These are phyloP conservation scores for Pistacia atlantica DNA, from an alignment of 345 rosid genomes.

Conservation along the genomic window DNA sequence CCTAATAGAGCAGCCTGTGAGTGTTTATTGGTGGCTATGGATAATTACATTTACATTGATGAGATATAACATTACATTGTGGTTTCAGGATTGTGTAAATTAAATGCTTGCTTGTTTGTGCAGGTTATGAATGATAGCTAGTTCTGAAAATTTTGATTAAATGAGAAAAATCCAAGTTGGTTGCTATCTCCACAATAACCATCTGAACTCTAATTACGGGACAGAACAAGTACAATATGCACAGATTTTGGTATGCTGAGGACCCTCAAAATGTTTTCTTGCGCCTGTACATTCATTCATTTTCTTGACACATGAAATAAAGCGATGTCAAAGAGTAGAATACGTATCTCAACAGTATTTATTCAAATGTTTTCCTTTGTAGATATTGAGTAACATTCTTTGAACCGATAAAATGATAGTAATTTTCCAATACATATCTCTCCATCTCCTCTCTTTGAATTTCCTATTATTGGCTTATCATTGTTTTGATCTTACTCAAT, in stretches of 20 bases:
- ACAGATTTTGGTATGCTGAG: constrained; percentile 31
- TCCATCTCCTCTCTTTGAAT: not conserved
- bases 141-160: constrained; percentile 9
- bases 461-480: not conserved
- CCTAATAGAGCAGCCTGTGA: constrained; percentile 22
- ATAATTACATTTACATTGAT: not conserved
- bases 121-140: constrained; percentile 31
- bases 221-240: constrained; percentile 9
- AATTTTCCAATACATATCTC: constrained; percentile 3
- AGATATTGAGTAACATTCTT: constrained; percentile 21
- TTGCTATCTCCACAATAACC: constrained; percentile 6
- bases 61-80: not conserved
- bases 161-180: constrained; percentile 10
- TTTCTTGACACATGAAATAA: constrained; percentile 16
- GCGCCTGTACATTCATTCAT: constrained; percentile 28
- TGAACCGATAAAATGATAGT: constrained; percentile 21
- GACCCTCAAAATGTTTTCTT: constrained; percentile 27
- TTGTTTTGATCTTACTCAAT: not conserved
- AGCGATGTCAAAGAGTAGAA: constrained; percentile 12
- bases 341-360: constrained; percentile 15
- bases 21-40: not conserved
- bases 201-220: constrained; percentile 17
- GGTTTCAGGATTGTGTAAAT: not conserved
- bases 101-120: constrained; percentile 5
- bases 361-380: constrained; percentile 14